Percentiles rank a stretch among this genome's conserved stretches.
Evolutionary conservation across 768 basidiomycete species (phyloP).

Genomic region (Agaricus bisporus): DNA sequence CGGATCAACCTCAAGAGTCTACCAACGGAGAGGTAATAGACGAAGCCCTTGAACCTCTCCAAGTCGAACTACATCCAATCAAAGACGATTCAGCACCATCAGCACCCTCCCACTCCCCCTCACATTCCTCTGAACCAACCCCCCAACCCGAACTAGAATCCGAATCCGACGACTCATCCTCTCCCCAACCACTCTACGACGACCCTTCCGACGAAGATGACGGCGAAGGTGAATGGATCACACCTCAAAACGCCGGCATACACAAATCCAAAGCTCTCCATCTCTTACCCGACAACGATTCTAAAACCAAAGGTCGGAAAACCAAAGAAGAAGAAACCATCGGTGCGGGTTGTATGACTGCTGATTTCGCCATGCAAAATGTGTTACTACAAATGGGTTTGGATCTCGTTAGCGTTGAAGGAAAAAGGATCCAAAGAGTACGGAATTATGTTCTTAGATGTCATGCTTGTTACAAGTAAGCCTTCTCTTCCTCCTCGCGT

Average conservation of each 20-base stretch:
- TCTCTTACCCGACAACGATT: slow-evolving; percentile 57
- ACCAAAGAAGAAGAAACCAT: slow-evolving; percentile 36
- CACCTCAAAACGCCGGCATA: slow-evolving; percentile 74
- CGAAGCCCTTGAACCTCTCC: slow-evolving; percentile 15
- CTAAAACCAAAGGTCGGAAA: slow-evolving; percentile 22
- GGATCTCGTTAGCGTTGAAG: slow-evolving; percentile 83
- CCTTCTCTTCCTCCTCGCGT: slow-evolving; percentile 7
- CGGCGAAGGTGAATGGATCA: slow-evolving; percentile 96
- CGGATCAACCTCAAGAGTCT: slow-evolving; percentile 1
- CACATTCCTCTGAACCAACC: background rate
- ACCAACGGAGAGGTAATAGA: slow-evolving; percentile 10
- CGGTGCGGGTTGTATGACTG: slow-evolving; percentile 89
- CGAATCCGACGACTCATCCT: slow-evolving; percentile 14
- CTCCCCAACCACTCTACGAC: slow-evolving; percentile 48
- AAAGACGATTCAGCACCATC: slow-evolving; percentile 3
- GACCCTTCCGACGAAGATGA: slow-evolving; percentile 66
- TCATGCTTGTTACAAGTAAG: slow-evolving; percentile 99
- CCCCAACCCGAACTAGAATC: background rate
- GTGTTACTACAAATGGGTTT: slow-evolving; percentile 92
- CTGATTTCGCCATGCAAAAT: slow-evolving; percentile 99
- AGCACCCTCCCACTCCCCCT: no score
- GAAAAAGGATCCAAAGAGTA: slow-evolving; percentile 83
- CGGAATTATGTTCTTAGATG: slow-evolving; percentile 96
- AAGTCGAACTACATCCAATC: slow-evolving; percentile 11
- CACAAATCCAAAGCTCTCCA: slow-evolving; percentile 88